Base-by-base conservation (phyloP, 345 rosid genomes). In the Balakata baccata region DNA sequence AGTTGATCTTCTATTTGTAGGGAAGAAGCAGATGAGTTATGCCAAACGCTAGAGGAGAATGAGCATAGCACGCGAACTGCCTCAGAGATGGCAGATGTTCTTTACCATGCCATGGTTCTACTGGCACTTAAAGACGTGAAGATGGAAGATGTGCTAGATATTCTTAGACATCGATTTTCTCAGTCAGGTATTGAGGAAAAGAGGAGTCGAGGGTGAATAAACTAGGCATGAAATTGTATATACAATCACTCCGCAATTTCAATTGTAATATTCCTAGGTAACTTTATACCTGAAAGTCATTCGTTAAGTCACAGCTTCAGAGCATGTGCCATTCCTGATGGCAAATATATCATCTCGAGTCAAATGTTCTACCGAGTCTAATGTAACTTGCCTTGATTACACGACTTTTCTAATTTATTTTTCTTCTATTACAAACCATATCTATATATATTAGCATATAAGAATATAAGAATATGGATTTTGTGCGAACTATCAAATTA, bases 21-120 rank as follows among this genome's bases (percentile, higher is more conserved):
- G 85, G 97, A 92, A 85, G 97, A 94, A 80, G 93, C 90, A 0
- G 90, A 90, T 71, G 98, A 92, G 77, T 70, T 92, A 67, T 95
- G 98, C 74, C 79, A 80, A 75, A 89, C 98, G 10, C 58, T 89
- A 37, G 97, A 92, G 79, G 97, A 88, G 7, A 85, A 87, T 1
- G 96, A 95, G 79, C 89, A 89, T 45, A 74, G 71, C 14, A 56
- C 80, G 29, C 87, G 86, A 8, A 79, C 89, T 12, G 88, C 90
- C 7, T 87, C 94, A 3, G 94, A 95, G 79, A 95, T 91, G 97
- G 97, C 88, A 3, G 94, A 95, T 79, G 81, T 88, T 22, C 70
- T 89, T 0, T 92, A 95, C 68, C 97, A 91, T 75, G 73, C 93
- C 17, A 86, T 92, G 94, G 98, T 91, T 75, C 80, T 95, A 5